Conservation (phyloP, 768 basidiomycete genomes). For the Amanita phalloides region DNA sequence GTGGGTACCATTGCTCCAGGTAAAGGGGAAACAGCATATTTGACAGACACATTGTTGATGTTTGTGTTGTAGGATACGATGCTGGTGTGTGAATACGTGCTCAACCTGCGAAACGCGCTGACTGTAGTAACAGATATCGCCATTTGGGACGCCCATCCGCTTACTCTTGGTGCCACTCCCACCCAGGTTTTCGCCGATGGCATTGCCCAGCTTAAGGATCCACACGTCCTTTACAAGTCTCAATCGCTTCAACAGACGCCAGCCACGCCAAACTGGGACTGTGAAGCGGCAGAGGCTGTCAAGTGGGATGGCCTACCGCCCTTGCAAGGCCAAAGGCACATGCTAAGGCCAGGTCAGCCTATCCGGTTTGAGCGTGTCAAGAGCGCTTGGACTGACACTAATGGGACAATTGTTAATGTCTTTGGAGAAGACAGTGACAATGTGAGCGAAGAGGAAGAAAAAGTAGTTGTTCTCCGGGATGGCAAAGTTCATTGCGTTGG, state of each 20-base stretch:
- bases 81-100: slow-evolving; percentile 28
- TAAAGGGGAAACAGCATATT: slow-evolving; percentile 8
- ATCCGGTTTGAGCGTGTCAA: slow-evolving; percentile 50
- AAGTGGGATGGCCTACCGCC: slow-evolving; percentile 64
- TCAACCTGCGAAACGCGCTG: background rate
- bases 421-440: slow-evolving; percentile 10
- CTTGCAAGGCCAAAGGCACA: slow-evolving; percentile 29
- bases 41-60: slow-evolving; percentile 1
- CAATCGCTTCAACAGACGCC: slow-evolving; percentile 39
- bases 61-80: slow-evolving; percentile 43
- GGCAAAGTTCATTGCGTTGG: slow-evolving; percentile 42
- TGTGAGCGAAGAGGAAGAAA: slow-evolving; percentile 11
- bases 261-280: slow-evolving; percentile 43
- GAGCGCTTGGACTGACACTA: slow-evolving; percentile 20
- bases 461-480: slow-evolving; percentile 34
- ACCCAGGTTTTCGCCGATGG: slow-evolving; percentile 79
- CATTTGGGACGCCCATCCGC: slow-evolving; percentile 69
- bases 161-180: slow-evolving; percentile 72
- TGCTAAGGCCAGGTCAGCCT: slow-evolving; percentile 26
- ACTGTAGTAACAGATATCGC: slow-evolving; percentile 27
- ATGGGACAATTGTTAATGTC: slow-evolving; percentile 12
- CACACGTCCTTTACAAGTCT: slow-evolving; percentile 33
- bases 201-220: slow-evolving; percentile 43
- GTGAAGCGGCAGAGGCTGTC: slow-evolving; percentile 47
- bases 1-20: slow-evolving; percentile 52